Base-by-base conservation (phyloP, 495 filamentous ascomycete genomes). In the Trypethelium eluteriae region DNA sequence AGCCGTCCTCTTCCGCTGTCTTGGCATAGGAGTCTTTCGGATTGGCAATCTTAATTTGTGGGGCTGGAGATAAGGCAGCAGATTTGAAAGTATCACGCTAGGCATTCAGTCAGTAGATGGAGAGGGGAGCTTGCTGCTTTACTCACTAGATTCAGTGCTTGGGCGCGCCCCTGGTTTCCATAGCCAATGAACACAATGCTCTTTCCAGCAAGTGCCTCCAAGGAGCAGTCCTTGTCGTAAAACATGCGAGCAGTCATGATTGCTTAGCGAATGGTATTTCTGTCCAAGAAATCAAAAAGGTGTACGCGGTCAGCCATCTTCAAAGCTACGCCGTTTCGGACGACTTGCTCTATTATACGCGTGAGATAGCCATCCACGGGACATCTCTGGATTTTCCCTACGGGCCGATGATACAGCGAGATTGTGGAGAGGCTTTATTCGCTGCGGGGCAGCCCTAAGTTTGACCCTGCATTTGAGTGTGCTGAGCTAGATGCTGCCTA, bases 151-250 rank as follows among this genome's bases (percentile, higher is more conserved):
- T 70, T 70, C 41, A 68, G 38, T 10, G 68, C 68, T 64, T 70
- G 68, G 3, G 68, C 68, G 14, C 68, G 16, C 16, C 68, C 68
- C 64, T 70, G 65, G 44, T 70, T 70, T 46, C 68, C 68, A 59
- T 70, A 70, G 7, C 68, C 68, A 38, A 70, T 64, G 66, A 70
- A 70, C 3, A 67, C 59, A 57, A 68, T 64, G 9, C 59, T 70
- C 39, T 70, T 70, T 12, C 65, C 68, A 44, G 38, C 59, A 25
- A 70, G 62, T 18, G 61, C 12, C 5, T 53, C 68, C 12, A 68
- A 49, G 25, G 66, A 64, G 39, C 68, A 70, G 39, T 70, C 68
- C 5, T 62, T 53, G 59, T 70, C 68, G 41, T 70, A 70, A 39
- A 67, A 70, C 56, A 69, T 38, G 12, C 64, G 50, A 38, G 67